These are phyloP conservation scores for Diplosphaera chodatii DNA, from an alignment of 139 green algal species.

Conservation along the genomic window DNA sequence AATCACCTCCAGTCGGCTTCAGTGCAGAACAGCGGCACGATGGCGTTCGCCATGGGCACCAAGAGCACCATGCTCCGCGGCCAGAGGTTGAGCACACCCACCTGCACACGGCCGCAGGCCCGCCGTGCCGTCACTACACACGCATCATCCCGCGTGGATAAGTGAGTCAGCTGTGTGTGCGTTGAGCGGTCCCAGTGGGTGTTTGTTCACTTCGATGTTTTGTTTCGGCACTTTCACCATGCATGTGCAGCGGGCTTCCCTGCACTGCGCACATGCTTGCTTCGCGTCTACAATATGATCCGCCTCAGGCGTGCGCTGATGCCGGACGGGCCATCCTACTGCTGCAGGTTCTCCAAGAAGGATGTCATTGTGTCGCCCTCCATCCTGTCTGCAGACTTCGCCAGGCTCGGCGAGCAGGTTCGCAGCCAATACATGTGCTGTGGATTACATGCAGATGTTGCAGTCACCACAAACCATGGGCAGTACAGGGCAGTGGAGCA, in stretches of 20 bases:
- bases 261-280: no score
- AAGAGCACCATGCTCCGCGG: background rate
- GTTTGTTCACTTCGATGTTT: no score
- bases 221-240: no score
- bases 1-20: no score
- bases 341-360: slow-evolving; percentile 49
- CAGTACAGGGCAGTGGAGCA: background rate
- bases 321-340: no score
- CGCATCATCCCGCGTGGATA: slow-evolving; percentile 45
- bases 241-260: no score
- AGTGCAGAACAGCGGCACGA: background rate
- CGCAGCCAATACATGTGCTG: background rate
- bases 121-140: slow-evolving; percentile 21
- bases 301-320: no score
- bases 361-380: slow-evolving; percentile 87
- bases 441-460: no score
- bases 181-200: no score
- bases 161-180: slow-evolving; percentile 8
- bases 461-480: no score
- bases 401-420: slow-evolving; percentile 88
- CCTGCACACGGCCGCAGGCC: background rate
- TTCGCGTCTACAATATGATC: no score
- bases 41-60: background rate
- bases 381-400: slow-evolving; percentile 95
- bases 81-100: background rate